phyloP scores from a whole-genome alignment of 2,329 filamentous ascomycete species.

The Tolypocladium paradoxum region DNA sequence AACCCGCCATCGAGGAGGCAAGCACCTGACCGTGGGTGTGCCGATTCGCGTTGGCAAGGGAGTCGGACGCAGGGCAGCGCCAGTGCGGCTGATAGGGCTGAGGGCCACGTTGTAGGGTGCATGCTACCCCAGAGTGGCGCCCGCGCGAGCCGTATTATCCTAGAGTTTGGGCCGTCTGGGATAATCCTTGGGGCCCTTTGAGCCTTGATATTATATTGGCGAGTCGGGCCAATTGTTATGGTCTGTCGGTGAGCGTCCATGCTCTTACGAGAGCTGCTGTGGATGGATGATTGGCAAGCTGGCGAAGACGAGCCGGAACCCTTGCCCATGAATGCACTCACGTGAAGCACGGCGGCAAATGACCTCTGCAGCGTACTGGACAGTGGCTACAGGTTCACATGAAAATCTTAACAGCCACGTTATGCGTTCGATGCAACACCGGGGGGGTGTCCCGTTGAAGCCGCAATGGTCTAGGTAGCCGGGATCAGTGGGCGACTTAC shows the following conservation, averaged over 20 bases:
- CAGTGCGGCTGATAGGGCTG: constrained; percentile 5
- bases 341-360: background rate
- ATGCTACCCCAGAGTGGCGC: background rate
- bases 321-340: background rate
- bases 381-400: background rate
- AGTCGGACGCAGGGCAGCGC: background rate
- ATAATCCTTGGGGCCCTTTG: background rate
- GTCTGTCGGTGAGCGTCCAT: background rate
- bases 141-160: background rate
- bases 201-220: background rate
- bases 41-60: background rate
- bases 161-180: background rate
- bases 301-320: background rate
- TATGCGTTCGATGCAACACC: background rate
- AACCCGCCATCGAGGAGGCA: background rate
- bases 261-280: background rate
- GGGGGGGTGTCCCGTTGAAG: background rate
- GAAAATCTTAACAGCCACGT: background rate
- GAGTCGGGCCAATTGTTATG: background rate
- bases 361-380: background rate
- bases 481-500: background rate
- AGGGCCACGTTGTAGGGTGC: background rate
- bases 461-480: background rate
- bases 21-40: background rate
- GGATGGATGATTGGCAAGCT: background rate